Evolutionary conservation across 768 basidiomycete species (phyloP).

Genomic region (Serpula lacrymans): DNA sequence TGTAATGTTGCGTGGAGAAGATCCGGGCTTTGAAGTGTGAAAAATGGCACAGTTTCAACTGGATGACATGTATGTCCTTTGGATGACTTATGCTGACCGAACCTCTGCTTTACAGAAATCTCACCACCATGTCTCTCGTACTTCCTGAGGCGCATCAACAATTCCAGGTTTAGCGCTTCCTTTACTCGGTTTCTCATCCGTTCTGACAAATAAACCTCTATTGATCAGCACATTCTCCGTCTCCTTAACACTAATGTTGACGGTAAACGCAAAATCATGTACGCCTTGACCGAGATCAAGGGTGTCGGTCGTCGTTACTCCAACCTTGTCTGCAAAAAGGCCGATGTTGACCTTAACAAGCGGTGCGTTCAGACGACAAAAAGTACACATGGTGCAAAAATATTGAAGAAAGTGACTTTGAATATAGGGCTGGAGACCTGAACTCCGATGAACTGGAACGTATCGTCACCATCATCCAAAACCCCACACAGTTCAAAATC

Average conservation of each 20-base stretch:
- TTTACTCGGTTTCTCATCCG: not conserved
- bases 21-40: too few species aligned
- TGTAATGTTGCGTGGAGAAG: too few species aligned
- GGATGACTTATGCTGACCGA: constrained; percentile 12
- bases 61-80: constrained; percentile 15
- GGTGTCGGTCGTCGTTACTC: constrained; percentile 99
- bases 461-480: constrained; percentile 98
- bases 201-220: constrained; percentile 5
- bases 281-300: constrained; percentile 99
- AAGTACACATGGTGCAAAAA: constrained; percentile 3
- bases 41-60: constrained; percentile 2
- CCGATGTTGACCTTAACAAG: constrained; percentile 97
- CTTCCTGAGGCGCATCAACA: constrained; percentile 93
- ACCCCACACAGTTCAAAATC: constrained; percentile 99
- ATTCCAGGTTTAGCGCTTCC: constrained; percentile 75
- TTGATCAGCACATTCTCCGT: constrained; percentile 91
- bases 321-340: constrained; percentile 99
- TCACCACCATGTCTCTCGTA: constrained; percentile 84
- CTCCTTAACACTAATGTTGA: constrained; percentile 99
- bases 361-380: constrained; percentile 57
- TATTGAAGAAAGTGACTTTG: not conserved
- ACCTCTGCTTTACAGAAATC: constrained; percentile 6
- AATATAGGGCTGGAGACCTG: constrained; percentile 88
- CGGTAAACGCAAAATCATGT: constrained; percentile 99
- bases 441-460: constrained; percentile 99